These are phyloP conservation scores for Colletotrichum sp. DNA, from an alignment of 2,329 filamentous ascomycete species.

Conservation along the genomic window DNA sequence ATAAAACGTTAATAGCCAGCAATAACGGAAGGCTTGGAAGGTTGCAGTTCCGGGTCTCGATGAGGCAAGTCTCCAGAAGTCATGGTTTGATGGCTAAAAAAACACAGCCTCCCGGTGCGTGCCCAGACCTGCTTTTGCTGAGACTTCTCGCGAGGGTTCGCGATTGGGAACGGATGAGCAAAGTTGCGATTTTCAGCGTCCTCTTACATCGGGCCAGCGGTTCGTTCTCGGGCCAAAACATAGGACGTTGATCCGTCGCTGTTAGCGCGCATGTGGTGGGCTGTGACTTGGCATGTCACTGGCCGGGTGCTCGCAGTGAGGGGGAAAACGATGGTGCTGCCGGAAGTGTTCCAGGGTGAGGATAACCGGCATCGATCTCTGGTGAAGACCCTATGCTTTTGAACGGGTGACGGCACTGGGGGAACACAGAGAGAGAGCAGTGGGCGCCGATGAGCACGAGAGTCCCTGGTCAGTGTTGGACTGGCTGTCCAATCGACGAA, in stretches of 20 bases:
- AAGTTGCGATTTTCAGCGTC: constrained; percentile 7
- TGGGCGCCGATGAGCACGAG: not conserved
- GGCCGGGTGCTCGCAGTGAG: not conserved
- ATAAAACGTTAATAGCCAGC: not conserved
- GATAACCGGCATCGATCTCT: not conserved
- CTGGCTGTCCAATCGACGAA: not conserved
- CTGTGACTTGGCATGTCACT: not conserved
- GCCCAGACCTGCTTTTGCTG: not conserved
- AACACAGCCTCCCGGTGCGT: constrained; percentile 4
- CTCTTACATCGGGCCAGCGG: constrained; percentile 6
- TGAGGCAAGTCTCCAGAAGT: not conserved
- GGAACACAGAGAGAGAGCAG: not conserved
- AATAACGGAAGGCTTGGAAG: not conserved
- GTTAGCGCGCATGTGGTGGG: not conserved
- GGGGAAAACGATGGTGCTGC: constrained; percentile 7
- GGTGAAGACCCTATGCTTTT: not conserved
- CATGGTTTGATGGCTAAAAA: not conserved
- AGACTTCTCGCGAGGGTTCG: not conserved
- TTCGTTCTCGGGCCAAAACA: not conserved
- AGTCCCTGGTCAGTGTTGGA: not conserved
- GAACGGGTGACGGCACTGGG: not conserved
- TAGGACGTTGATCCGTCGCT: not conserved
- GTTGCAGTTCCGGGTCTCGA: not conserved
- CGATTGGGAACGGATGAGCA: not conserved
- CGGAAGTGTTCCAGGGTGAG: constrained; percentile 4